These are phyloP conservation scores for Corylus americana DNA, from an alignment of 306 rosid genomes.

Conservation along the genomic window DNA sequence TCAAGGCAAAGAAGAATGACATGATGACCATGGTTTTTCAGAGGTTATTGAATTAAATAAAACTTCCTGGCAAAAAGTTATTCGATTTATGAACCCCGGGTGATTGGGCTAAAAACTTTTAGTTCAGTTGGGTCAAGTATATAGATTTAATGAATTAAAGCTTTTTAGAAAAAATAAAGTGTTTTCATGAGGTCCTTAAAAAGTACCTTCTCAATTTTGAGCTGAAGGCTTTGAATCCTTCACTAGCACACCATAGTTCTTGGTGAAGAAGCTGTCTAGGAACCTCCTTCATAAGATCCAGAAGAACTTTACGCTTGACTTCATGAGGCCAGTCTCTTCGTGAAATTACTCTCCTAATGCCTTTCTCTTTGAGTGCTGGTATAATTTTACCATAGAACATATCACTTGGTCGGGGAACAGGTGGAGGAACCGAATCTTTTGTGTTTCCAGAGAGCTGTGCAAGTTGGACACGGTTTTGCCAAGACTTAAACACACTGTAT, in stretches of 20 bases:
- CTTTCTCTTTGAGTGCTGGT: constrained; percentile 98
- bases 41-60: not conserved
- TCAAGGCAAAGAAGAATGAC: not conserved
- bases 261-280: constrained; percentile 90
- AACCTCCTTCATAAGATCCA: constrained; percentile 93
- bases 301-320: constrained; percentile 88
- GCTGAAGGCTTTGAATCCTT: constrained; percentile 92
- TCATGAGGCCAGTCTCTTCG: constrained; percentile 99
- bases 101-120: not conserved
- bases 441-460: constrained; percentile 69
- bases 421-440: constrained; percentile 74
- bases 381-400: constrained; percentile 98
- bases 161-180: not conserved
- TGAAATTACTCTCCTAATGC: constrained; percentile 96
- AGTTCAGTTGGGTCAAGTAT: constrained; percentile 3
- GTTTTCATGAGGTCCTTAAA: not conserved
- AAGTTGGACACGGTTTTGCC: constrained; percentile 87
- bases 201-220: constrained; percentile 79
- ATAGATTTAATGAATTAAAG: not conserved
- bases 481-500: constrained; percentile 89
- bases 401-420: constrained; percentile 97
- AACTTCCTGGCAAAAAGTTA: not conserved
- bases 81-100: not conserved
- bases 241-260: constrained; percentile 97
- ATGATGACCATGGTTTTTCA: not conserved